Evolutionary conservation across 2,329 filamentous ascomycete genomes (phyloP).

Genomic region (Reticulascus tulasneorum): DNA sequence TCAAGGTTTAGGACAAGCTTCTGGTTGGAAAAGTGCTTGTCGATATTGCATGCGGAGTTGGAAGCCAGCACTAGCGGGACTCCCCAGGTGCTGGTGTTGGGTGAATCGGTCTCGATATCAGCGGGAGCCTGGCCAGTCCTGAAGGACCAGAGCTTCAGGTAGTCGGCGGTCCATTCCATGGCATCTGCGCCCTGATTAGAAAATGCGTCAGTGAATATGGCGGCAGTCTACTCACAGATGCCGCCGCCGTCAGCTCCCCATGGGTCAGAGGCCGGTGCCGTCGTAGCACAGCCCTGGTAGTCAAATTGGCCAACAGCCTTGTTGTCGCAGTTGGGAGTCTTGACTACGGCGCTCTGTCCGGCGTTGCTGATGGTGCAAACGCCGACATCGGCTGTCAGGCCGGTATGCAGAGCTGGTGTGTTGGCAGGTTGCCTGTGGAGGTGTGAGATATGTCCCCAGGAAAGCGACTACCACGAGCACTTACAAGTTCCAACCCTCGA

Average conservation of each 20-base stretch:
- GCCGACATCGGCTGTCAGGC: slow-evolving; percentile 26
- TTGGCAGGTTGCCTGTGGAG: slow-evolving; percentile 47
- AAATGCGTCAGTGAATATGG: background rate
- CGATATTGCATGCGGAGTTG: slow-evolving; percentile 56
- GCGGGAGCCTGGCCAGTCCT: slow-evolving; percentile 26
- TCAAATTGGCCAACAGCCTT: slow-evolving; percentile 24
- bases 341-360: slow-evolving; percentile 25
- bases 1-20: slow-evolving; percentile 70
- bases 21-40: slow-evolving; percentile 59
- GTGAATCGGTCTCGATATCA: slow-evolving; percentile 36
- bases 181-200: slow-evolving; percentile 33
- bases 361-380: slow-evolving; percentile 27
- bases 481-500: slow-evolving; percentile 58
- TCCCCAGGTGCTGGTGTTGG: slow-evolving; percentile 63
- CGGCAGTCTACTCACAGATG: slow-evolving; percentile 27
- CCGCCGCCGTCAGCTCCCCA: slow-evolving; percentile 34
- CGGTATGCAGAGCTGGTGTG: slow-evolving; percentile 56
- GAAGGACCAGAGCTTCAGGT: slow-evolving; percentile 39
- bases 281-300: slow-evolving; percentile 37
- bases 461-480: no score
- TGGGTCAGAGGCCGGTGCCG: slow-evolving; percentile 30
- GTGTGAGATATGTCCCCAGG: slow-evolving; percentile 12
- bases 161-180: slow-evolving; percentile 36
- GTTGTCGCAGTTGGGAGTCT: slow-evolving; percentile 37
- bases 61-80: slow-evolving; percentile 59